Base-by-base conservation (phyloP, 2,329 filamentous ascomycete species). In the Fusarium humuli region DNA sequence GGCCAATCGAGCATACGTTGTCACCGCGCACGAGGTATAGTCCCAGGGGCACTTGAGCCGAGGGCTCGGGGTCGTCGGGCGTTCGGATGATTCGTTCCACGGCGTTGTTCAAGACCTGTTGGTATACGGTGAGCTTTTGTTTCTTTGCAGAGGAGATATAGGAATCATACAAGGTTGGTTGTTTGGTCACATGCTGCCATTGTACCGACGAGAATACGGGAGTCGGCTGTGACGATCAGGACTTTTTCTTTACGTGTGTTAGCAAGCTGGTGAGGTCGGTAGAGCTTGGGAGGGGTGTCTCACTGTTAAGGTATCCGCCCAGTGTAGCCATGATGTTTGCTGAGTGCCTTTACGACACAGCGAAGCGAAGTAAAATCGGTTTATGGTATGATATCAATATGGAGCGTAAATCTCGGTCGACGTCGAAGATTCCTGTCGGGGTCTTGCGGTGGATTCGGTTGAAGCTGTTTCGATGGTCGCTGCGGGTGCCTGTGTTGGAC, bases 1-100 rank as follows among this genome's bases (percentile, higher is more conserved):
- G 84, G 4, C 96, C 96, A 61, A 96, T 92, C 18, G 97, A 86
- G 67, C 94, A 94, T 49, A 99, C 95, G 77, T 97, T 98, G 79
- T 99, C 96, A 55, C 96, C 96, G 65, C 96, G 88, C 61, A 99
- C 92, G 61, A 99, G 87, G 79, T 98, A 98, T 8, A 98, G 83
- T 3, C 96, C 96, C 67, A 98, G 89, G 7, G 92, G 90, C 20
- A 96, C 90, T 77, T 96, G 90, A 62, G 90, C 88, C 45, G 92
- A 97, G 1, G 91, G 88, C 74, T 97, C 93, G 42, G 89, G 87
- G 77, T 97, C 94, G 77, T 98, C 94, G 45, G 88, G 87, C 2
- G 92, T 91, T 69, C 93, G 92, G 75, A 99, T 97, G 68, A 98
- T 92, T 72, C 96, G 92, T 81, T 99, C 96, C 67, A 94, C 84